Evolutionary conservation across 2,329 filamentous ascomycete species (phyloP).

Genomic region (Aureobasidium lini): DNA sequence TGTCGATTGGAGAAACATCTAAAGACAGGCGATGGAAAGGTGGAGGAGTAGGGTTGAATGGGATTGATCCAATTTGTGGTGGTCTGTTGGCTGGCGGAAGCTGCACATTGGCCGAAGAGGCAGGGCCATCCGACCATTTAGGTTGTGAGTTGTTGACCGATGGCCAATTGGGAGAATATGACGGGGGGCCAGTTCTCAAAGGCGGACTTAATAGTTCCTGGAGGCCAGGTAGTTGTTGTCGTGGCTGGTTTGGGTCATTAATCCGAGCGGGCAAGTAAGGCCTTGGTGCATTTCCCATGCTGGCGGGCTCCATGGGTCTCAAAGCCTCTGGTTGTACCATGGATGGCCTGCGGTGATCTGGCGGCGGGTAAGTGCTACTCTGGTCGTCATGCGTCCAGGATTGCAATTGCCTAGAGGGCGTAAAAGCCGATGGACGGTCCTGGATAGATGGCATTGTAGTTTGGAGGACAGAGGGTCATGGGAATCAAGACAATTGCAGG

Average conservation of each 20-base stretch:
- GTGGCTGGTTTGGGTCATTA: not conserved
- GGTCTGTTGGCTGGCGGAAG: not conserved
- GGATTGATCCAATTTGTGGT: not conserved
- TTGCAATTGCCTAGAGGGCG: not conserved
- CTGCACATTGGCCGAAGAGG: not conserved
- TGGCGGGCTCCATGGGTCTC: constrained; percentile 8
- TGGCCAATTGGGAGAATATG: constrained; percentile 5
- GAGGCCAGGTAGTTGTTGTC: constrained; percentile 14
- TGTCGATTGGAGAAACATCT: not conserved
- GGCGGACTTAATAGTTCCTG: constrained; percentile 11
- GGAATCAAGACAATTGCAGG: not conserved
- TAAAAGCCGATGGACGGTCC: not conserved
- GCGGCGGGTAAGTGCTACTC: not conserved
- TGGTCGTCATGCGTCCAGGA: constrained; percentile 1
- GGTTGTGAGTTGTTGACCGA: constrained; percentile 10
- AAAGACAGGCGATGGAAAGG: constrained; percentile 9
- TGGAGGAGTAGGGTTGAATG: not conserved
- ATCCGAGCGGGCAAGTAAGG: not conserved
- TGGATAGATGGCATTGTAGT: constrained; percentile 1
- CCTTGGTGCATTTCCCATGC: not conserved
- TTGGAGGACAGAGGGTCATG: not conserved
- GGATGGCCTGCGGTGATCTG: not conserved
- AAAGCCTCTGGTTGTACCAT: not conserved
- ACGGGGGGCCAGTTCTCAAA: not conserved
- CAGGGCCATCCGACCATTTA: not conserved